phyloP scores from a whole-genome alignment of 371 early-diverging fungal species.

The Haplosporangium sp. region DNA sequence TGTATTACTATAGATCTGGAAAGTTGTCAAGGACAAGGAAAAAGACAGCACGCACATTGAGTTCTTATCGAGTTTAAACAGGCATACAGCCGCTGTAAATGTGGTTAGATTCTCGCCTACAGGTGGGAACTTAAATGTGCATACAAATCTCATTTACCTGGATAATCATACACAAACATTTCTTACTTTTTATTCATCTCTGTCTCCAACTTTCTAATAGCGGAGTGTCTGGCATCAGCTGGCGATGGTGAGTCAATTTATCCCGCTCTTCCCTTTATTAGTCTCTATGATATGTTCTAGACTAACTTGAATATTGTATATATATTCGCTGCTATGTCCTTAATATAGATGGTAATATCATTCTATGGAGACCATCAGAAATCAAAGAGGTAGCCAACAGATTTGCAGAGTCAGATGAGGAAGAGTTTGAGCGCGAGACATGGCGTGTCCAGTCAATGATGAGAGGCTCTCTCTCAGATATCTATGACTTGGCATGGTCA shows the following conservation, averaged over 20 bases:
- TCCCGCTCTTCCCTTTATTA: background rate
- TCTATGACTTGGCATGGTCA: constrained; percentile 97
- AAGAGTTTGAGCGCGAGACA: constrained; percentile 61
- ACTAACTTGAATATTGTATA: background rate
- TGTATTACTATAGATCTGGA: constrained; percentile 61
- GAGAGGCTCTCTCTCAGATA: constrained; percentile 78
- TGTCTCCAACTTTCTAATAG: constrained; percentile 29
- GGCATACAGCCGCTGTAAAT: constrained; percentile 93
- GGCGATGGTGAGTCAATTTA: constrained; percentile 81
- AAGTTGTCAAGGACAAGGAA: constrained; percentile 54
- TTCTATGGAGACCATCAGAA: constrained; percentile 82
- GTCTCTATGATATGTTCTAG: background rate
- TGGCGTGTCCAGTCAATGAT: constrained; percentile 65
- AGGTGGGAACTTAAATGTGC: constrained; percentile 49
- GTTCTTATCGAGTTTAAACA: constrained; percentile 84
- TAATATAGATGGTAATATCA: constrained; percentile 78
- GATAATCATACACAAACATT: background rate
- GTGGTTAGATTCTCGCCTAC: constrained; percentile 92
- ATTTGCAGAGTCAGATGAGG: constrained; percentile 57
- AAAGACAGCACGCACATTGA: constrained; percentile 72
- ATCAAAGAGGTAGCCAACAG: constrained; percentile 64
- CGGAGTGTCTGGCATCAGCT: constrained; percentile 83
- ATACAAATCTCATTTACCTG: too few relatives aligned
- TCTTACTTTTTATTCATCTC: background rate
- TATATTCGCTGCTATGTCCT: background rate